Evolutionary conservation across 2,329 filamentous ascomycete species (phyloP).

Genomic region (Bretziella fagacearum): DNA sequence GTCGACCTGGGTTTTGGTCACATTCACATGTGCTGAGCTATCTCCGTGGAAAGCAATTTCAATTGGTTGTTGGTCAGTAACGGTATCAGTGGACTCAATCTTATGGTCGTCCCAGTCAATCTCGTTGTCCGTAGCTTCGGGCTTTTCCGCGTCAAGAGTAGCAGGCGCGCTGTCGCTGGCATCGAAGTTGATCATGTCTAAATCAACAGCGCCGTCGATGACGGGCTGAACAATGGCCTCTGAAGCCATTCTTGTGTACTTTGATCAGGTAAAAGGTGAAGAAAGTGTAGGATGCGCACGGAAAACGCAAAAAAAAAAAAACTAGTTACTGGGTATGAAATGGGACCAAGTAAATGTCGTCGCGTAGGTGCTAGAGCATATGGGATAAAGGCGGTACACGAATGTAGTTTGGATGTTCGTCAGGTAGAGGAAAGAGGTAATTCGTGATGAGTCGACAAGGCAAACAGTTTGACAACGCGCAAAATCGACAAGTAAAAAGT

Average conservation of each 20-base stretch:
- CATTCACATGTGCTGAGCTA: background rate
- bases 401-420: background rate
- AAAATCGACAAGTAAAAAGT: background rate
- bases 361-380: no score
- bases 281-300: no score
- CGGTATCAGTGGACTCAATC: background rate
- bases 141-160: background rate
- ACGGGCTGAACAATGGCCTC: slow-evolving; percentile 16
- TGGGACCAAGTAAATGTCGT: background rate
- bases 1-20: background rate
- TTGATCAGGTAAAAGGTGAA: background rate
- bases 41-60: background rate
- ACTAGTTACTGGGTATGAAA: no score
- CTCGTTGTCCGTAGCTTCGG: slow-evolving; percentile 8
- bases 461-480: background rate
- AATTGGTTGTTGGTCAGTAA: background rate
- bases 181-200: slow-evolving; percentile 26
- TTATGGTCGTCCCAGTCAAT: slow-evolving; percentile 14
- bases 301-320: no score
- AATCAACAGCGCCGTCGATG: slow-evolving; percentile 18
- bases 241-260: slow-evolving; percentile 11
- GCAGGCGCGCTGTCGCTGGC: slow-evolving; percentile 17
- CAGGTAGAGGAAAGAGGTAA: no score
- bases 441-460: no score
- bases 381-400: no score